Base-by-base conservation (phyloP, 495 filamentous ascomycete species). In the Parmelia sp. region DNA sequence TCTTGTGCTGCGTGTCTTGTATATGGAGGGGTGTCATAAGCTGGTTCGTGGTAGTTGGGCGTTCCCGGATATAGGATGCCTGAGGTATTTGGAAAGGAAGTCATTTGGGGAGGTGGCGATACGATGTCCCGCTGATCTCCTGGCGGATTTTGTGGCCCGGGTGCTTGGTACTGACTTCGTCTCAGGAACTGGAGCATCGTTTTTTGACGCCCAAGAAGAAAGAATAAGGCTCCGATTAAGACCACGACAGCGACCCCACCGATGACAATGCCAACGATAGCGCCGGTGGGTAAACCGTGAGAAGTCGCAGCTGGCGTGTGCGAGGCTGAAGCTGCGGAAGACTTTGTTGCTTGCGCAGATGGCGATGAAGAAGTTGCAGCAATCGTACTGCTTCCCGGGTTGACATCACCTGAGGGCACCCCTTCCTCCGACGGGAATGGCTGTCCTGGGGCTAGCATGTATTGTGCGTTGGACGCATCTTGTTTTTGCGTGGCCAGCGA, bases 361-460 rank as follows among this genome's bases (percentile, higher is more conserved):
- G 57, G 56, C 19, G 58, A 6, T 23, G 29, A 15, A 59, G 66
- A 29, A 35, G 27, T 27, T 35, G 57, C 17, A 35, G 42, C 15
- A 17, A 40, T 17, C 2, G 51, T 14, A 49, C 51, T 42, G 31
- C 19, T 58, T 19, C 37, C 37, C 27, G 58, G 61, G n/a, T 55
- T n/a, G 47, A 63, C 47, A 57, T 63, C 65, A n/a, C 36, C 60
- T 21, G n/a, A 40, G 1, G 60, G 64, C 21, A 58, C 62, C 6
- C 56, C 66, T 49, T 73, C 73, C 69, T 79, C 77, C 3, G 76
- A 68, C 0, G 77, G 77, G n/a, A 69, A 64, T 1, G 73, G 60
- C 55, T 79, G 62, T n/a, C 76, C 74, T 3, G 78, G 77, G 19
- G 74, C 69, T 25, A 77, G 65, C 75, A 77, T 78, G 56, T 74